Base-by-base conservation (phyloP, 441 rosid species). In the Mallotus japonicus region DNA sequence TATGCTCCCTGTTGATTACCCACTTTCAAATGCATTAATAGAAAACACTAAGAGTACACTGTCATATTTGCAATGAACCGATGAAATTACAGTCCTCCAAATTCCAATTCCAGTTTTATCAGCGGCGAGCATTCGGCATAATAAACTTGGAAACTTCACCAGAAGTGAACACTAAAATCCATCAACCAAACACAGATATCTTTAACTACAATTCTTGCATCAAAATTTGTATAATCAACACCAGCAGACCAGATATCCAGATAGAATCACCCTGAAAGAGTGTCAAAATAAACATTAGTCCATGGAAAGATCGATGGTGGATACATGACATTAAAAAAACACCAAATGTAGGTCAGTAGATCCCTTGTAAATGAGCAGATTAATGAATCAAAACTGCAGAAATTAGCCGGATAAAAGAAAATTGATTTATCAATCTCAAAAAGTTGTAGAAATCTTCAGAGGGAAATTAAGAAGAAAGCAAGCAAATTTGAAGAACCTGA, bases 241-340 rank as follows among this genome's bases (percentile, higher is more conserved):
- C 53, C 60, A 61, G 62, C 55, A 73, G 69, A 65, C 55, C 78
- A 63, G 72, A 47, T 14, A 62, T 54, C 70, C 37, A 65, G 71
- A 65, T 14, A 71, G 14, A 61, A 42, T 62, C 54, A 46, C 75
- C 81, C 86, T 78, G 78, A 69, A 79, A 73, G 51, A 34, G 59
- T 3, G 32, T 47, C 69, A 17, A 72, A 75, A 73, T 22, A 32
- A 3, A 56, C 17, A 15, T 54, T 76, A 62, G 15, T 67, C 73
- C 22, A 42, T 16, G 3, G 65, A 55, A 32, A 74, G 66, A 64
- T 61, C 34, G 17, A 22, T 58, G 54, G 71, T 12, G 40, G 28
- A 62, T n/a, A 59, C 32, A 63, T 5, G 57, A 4, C 40, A 64
- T 24, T 55, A 65, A 69, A 0, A 62, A 44, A 70, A 53, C 55